A percentile compares a stretch with the other conserved stretches of the same genome.
Evolutionary conservation across 2,329 filamentous ascomycete species (phyloP).

Genomic region (Microsporum ferrugineum): DNA sequence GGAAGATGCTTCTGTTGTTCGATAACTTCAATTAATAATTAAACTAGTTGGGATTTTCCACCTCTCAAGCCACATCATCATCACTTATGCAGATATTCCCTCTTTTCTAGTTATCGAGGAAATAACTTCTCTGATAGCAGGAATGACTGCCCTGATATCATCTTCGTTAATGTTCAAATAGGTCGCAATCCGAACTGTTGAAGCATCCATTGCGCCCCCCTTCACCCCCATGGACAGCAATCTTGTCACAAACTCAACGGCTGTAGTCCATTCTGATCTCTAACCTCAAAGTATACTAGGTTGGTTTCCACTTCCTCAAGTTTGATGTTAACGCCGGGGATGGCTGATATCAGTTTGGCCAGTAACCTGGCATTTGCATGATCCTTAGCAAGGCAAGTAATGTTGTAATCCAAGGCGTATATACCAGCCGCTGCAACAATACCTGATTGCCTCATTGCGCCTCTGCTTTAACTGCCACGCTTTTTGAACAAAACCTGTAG

Average conservation of each 20-base stretch:
- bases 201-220: background rate
- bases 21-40: background rate
- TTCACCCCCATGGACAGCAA: background rate
- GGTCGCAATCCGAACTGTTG: background rate
- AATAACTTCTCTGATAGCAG: background rate
- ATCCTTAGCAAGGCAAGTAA: constrained; percentile 1
- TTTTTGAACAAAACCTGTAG: background rate
- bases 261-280: background rate
- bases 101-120: background rate
- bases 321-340: background rate
- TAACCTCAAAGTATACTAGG: background rate
- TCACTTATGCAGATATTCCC: background rate
- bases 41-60: background rate
- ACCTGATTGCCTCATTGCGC: constrained; percentile 5
- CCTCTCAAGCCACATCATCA: background rate
- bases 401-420: constrained; percentile 3
- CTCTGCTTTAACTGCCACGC: constrained; percentile 1
- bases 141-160: background rate
- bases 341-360: background rate
- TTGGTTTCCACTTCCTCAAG: background rate
- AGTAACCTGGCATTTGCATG: background rate
- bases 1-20: background rate
- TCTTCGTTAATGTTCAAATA: background rate
- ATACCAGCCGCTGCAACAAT: constrained; percentile 2
- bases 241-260: background rate